Conservation (phyloP, 2,329 filamentous ascomycete species). For the Atkinsonella texensis region DNA sequence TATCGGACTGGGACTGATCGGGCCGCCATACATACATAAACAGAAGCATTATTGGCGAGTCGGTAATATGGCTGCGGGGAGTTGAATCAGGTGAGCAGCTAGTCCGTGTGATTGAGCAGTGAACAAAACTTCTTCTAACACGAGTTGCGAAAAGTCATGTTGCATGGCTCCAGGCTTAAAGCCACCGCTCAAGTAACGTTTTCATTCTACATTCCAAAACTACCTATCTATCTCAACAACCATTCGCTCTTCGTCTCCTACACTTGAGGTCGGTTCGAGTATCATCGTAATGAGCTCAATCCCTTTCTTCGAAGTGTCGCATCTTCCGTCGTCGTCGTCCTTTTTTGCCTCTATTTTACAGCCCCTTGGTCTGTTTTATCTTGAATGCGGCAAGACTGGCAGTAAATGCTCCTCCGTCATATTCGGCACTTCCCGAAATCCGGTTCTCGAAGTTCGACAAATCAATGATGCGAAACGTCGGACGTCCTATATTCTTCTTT, state of each 20-base stretch:
- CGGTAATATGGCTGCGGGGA: no score
- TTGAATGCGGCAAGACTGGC: slow-evolving; percentile 7
- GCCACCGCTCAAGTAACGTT: no score
- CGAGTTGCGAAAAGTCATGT: neutral
- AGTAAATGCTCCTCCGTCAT: slow-evolving; percentile 23
- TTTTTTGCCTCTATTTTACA: slow-evolving; percentile 75
- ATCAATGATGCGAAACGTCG: slow-evolving; percentile 21
- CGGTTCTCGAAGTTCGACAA: slow-evolving; percentile 35
- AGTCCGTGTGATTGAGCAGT: neutral
- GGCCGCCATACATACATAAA: slow-evolving; percentile 2
- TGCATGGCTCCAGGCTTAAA: no score
- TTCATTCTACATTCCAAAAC: no score
- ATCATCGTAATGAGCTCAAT: slow-evolving; percentile 9
- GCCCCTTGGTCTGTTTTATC: slow-evolving; percentile 61
- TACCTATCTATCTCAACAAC: no score
- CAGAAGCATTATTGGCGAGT: neutral
- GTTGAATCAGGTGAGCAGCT: neutral
- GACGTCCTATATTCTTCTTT: slow-evolving; percentile 48
- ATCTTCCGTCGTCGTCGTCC: slow-evolving; percentile 67
- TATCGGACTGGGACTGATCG: neutral
- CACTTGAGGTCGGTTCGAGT: neutral
- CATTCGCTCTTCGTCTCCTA: neutral
- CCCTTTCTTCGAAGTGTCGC: slow-evolving; percentile 53
- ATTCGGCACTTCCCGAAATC: slow-evolving; percentile 25
- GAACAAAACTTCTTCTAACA: neutral